phyloP scores from a whole-genome alignment of 2,329 filamentous ascomycete species.

The Sporothrix pseudoabietina region DNA sequence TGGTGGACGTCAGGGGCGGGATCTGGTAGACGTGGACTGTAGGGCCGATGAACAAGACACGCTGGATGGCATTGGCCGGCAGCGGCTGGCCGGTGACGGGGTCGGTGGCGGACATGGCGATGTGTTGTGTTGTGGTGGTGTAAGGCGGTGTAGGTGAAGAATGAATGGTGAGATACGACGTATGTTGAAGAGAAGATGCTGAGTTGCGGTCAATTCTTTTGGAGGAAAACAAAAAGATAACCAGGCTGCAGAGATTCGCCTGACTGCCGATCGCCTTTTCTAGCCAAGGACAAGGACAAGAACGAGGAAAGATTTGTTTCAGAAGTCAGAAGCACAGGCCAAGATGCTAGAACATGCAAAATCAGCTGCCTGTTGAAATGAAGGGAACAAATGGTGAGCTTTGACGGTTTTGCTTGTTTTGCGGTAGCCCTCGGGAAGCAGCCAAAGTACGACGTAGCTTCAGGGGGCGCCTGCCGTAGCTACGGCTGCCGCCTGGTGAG shows the following conservation, averaged over 20 bases:
- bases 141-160: background rate
- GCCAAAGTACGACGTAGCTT: background rate
- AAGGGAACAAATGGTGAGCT: background rate
- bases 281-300: background rate
- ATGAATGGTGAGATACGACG: background rate
- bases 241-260: background rate
- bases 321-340: background rate
- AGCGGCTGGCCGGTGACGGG: conserved; percentile 69
- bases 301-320: background rate
- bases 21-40: conserved; percentile 85
- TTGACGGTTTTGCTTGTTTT: background rate
- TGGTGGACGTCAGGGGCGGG: conserved; percentile 74
- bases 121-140: background rate
- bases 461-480: background rate
- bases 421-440: background rate
- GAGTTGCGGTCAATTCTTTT: background rate
- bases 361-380: background rate
- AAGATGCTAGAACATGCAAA: background rate
- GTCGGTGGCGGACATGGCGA: conserved; percentile 64
- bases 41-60: conserved; percentile 75
- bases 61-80: conserved; percentile 77
- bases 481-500: conserved; percentile 13
- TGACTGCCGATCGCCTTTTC: background rate
- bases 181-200: background rate
- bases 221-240: background rate